phyloP scores from a whole-genome alignment of 345 rosid species.

The Firmiana major region DNA sequence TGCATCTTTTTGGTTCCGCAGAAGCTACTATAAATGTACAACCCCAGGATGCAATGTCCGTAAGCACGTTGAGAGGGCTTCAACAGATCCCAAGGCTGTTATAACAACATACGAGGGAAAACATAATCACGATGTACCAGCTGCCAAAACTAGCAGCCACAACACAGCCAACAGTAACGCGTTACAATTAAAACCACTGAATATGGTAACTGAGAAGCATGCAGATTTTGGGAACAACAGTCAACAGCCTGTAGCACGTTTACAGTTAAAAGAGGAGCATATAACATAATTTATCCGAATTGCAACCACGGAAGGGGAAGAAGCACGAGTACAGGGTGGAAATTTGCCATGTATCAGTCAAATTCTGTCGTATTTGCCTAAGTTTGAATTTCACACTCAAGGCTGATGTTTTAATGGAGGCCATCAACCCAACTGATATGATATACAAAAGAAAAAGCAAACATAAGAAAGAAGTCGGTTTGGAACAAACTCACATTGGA shows the following conservation, averaged over 20 bases:
- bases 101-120: conserved; percentile 92
- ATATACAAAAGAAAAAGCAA: conserved; percentile 7
- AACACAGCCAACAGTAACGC: conserved; percentile 35
- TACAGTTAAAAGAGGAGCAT: conserved; percentile 67
- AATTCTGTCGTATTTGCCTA: not conserved
- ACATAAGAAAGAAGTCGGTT: not conserved
- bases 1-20: conserved; percentile 19
- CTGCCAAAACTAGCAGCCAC: conserved; percentile 53
- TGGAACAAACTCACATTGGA: conserved; percentile 11
- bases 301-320: not conserved
- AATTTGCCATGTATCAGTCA: conserved; percentile 12
- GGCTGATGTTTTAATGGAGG: conserved; percentile 23
- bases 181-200: conserved; percentile 34
- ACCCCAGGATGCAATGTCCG: conserved; percentile 76
- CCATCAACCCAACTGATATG: conserved; percentile 10
- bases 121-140: conserved; percentile 82
- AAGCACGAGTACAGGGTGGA: not conserved
- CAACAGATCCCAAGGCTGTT: conserved; percentile 82
- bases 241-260: conserved; percentile 47
- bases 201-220: conserved; percentile 15
- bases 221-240: conserved; percentile 26
- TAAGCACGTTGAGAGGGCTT: conserved; percentile 92
- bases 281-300: conserved; percentile 26
- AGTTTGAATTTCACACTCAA: conserved; percentile 18
- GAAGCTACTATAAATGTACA: conserved; percentile 95